Conservation (phyloP, 1,284 basidiomycete genomes). For the Tylopilus sp. region DNA sequence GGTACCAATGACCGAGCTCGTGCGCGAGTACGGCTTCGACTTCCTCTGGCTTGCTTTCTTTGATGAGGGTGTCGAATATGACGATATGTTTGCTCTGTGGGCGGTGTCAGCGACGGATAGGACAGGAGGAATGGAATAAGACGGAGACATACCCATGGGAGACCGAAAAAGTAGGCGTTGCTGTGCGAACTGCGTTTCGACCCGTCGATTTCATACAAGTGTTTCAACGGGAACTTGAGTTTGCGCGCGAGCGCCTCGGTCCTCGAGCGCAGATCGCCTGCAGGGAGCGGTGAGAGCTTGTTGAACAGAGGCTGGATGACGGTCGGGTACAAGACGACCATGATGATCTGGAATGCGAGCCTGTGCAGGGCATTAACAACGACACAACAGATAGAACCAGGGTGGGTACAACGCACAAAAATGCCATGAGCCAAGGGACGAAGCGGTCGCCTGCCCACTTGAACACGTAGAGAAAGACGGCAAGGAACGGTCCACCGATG, state of each 20-base stretch:
- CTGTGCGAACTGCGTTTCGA: conserved; percentile 93
- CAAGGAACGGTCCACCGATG: conserved; percentile 89
- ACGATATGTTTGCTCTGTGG: conserved; percentile 87
- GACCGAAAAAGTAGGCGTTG: conserved; percentile 94
- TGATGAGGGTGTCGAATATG: conserved; percentile 95
- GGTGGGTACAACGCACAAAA: conserved; percentile 75
- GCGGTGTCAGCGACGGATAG: neutral
- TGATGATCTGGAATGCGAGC: conserved; percentile 80
- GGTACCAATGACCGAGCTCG: conserved; percentile 96
- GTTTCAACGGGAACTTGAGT: conserved; percentile 92
- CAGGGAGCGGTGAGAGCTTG: conserved; percentile 86
- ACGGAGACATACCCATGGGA: conserved; percentile 75
- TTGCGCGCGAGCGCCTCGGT: conserved; percentile 78
- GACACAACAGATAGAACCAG: too few relatives aligned
- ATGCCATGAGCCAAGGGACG: conserved; percentile 87
- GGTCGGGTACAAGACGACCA: conserved; percentile 87
- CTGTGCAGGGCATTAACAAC: too few relatives aligned
- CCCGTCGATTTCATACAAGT: conserved; percentile 96
- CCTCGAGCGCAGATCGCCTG: conserved; percentile 74
- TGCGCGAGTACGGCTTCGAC: conserved; percentile 92
- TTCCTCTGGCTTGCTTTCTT: conserved; percentile 85
- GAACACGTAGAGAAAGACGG: conserved; percentile 88
- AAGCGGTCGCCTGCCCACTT: conserved; percentile 91
- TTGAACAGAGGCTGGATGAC: conserved; percentile 97
- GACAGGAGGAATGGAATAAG: neutral